Base-by-base conservation (phyloP, 768 basidiomycete genomes). In the Amyloporia xantha region DNA sequence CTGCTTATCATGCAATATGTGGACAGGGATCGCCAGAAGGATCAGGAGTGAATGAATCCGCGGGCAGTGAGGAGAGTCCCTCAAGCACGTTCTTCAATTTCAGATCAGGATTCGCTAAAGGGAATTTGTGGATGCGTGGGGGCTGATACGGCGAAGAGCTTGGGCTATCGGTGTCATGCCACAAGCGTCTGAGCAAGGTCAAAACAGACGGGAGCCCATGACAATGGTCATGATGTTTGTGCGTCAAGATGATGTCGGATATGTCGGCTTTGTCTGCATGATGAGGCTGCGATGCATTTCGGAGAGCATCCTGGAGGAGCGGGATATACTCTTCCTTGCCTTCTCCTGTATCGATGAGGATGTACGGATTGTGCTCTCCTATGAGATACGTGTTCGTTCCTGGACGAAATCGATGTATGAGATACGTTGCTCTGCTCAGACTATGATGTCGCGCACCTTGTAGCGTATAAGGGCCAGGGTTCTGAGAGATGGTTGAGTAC, bases 341-440 rank as follows among this genome's bases (percentile, higher is more conserved):
- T 64, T 93, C 84, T 10, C 82, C 91, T 1, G 90, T 84, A 66
- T 96, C 92, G 52, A 95, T 63, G 42, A 95, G 82, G 28, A 82
- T 78, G 64, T 81, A 91, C 5, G 88, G 88, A 49, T 81, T 78
- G 23, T 68, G 67, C 44, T 68, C 66, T 20, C 91, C 91, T 39
- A 94, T 57, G 53, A 96, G 71, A 60, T 95, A 96, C 1, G 91
- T 93, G 61, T 95, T 93, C 2, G 92, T 95, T 17, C 91, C 89
- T 89, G 47, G 5, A 13, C 5, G 4, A 13, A 26, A 36, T 15
- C 21, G 24, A 23, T n/a, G n/a, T n/a, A n/a, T 25, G 6, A 5
- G 39, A 20, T n/a, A n/a, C n/a, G n/a, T n/a, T n/a, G n/a, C n/a
- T n/a, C n/a, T n/a, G n/a, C n/a, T n/a, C 7, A 24, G 21, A 7